A percentile compares a stretch with the other conserved stretches of the same genome.
Evolutionary conservation across 805 yeast species (phyloP).

Genomic region (Barnettozyma botsteinii): DNA sequence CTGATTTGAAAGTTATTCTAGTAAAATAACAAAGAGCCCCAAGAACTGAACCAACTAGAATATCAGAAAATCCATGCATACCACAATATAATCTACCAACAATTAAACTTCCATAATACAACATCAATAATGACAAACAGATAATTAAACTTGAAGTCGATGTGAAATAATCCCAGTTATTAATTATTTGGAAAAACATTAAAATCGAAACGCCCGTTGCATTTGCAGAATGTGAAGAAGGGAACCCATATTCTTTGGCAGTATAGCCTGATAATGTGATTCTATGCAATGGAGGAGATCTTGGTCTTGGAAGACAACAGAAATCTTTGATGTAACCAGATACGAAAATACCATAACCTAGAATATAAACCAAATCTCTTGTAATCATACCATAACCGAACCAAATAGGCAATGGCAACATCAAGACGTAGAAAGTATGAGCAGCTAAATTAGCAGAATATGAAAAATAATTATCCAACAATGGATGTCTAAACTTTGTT

Average conservation of each 20-base stretch:
- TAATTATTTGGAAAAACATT: conserved; percentile 26
- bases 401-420: conserved; percentile 85
- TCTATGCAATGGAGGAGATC: conserved; percentile 85
- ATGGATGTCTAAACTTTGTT: conserved; percentile 37
- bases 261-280: conserved; percentile 90
- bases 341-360: conserved; percentile 51
- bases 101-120: conserved; percentile 61
- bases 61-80: conserved; percentile 91
- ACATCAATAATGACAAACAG: conserved; percentile 17
- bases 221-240: conserved; percentile 91
- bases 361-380: conserved; percentile 66
- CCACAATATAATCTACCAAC: conserved; percentile 90
- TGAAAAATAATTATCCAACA: conserved; percentile 71
- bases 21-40: conserved; percentile 52
- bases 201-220: conserved; percentile 76
- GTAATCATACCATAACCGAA: conserved; percentile 54
- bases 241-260: conserved; percentile 90
- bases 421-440: conserved; percentile 87
- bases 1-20: conserved; percentile 35
- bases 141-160: conserved; percentile 9
- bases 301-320: conserved; percentile 87
- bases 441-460: conserved; percentile 87
- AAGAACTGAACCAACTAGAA: conserved; percentile 55
- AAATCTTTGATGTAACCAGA: conserved; percentile 78
- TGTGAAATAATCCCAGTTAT: conserved; percentile 8